Evolutionary conservation across 805 yeast genomes (phyloP), one percentile per base, ranked within the genome.

Genomic region (Kuraishia borneana): DNA sequence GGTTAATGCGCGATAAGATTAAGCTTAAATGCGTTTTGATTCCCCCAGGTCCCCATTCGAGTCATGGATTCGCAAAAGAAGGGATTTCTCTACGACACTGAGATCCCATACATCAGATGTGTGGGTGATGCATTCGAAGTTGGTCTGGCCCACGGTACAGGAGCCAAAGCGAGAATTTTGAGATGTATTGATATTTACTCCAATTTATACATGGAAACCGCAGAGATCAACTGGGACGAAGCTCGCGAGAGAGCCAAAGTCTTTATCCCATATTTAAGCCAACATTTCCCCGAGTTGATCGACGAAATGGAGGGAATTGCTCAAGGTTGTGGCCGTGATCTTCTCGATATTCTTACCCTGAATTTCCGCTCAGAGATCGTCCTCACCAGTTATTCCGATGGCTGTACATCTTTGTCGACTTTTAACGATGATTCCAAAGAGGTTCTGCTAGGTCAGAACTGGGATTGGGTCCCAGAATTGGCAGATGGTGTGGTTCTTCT

Each of bases 381-480:
- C 18, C 57, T 53, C 37, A 49, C 58, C 35, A 50, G 51, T n/a
- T 41, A 45, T 17, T 35, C 56, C 3, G 68, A 62, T 38, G 67
- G 68, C 1, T 62, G 68, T 37, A 61, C 66, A 2, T 44, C 55
- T 2, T 25, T 55, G 42, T 38, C 50, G 38, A 47, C 56, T 42
- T 28, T 44, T 41, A 46, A 48, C 36, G 17, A 31, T 26, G 12
- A 42, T 26, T 33, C 50, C 25, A 42, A 51, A 26, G 41, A 42
- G 30, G 27, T 48, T 36, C 30, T 41, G 39, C 44, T 48, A 40
- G 44, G 57, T 39, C 68, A 62, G 43, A 62, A 60, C 40, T 62
- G 68, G 68, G 68, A 62, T 41, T 62, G 68, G 68, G 44, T 49
- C 21, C 40, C 42, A 2, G 48, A 38, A 23, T 50, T 54, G 39